These are phyloP conservation scores for Blumeria graminis DNA, from an alignment of 2,329 filamentous ascomycete genomes.

Conservation along the genomic window DNA sequence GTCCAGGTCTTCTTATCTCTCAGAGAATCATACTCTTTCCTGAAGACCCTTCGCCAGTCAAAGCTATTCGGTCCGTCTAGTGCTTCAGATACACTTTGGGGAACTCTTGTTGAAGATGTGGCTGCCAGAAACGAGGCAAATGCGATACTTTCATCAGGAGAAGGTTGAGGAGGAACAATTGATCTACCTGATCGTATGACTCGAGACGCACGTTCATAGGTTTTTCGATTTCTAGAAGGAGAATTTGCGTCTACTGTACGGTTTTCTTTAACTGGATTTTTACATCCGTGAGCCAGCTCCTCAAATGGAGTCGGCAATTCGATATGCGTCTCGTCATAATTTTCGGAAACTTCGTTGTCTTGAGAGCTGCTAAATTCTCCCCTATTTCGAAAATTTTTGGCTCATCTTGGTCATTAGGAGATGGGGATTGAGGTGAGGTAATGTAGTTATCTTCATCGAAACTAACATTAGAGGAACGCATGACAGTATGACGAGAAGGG, in stretches of 20 bases:
- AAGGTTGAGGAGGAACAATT: neutral
- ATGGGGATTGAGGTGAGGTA: neutral
- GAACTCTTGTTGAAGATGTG: neutral
- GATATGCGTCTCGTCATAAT: neutral
- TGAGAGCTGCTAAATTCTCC: too few relatives aligned
- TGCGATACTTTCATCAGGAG: neutral
- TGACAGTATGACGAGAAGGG: neutral
- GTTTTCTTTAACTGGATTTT: neutral
- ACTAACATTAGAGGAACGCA: neutral
- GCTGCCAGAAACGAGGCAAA: neutral
- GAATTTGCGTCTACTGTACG: neutral
- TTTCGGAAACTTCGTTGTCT: neutral
- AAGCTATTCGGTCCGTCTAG: neutral
- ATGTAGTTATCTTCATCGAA: neutral
- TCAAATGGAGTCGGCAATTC: neutral
- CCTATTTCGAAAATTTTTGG: neutral
- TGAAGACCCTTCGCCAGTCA: neutral
- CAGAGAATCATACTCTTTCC: neutral
- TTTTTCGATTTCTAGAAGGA: neutral
- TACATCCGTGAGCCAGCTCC: neutral
- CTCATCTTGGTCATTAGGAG: neutral
- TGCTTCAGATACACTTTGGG: neutral
- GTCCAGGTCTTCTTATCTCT: neutral
- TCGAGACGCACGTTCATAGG: slow-evolving; percentile 1
- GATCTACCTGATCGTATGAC: neutral